A percentile compares a stretch with the other conserved stretches of the same genome.
These are phyloP conservation scores for Neurospora discreta DNA, from an alignment of 495 filamentous ascomycete genomes.

Conservation along the genomic window DNA sequence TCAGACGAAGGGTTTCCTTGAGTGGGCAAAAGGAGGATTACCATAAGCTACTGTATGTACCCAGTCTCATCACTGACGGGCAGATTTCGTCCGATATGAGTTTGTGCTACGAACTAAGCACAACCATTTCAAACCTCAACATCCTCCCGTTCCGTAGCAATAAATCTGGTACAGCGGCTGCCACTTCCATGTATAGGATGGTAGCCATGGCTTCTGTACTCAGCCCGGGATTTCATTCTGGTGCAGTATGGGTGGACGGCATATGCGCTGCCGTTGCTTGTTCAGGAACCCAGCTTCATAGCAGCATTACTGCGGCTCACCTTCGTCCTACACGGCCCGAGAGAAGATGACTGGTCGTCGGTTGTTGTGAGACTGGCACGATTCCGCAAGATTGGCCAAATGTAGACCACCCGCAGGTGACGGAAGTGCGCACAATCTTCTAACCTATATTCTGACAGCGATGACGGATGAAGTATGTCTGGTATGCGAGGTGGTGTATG, in stretches of 20 bases:
- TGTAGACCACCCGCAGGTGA: no score
- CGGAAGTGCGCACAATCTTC: no score
- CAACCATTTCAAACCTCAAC: no score
- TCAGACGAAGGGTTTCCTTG: no score
- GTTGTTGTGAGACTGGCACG: no score
- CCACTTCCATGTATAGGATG: not conserved
- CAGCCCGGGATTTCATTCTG: not conserved
- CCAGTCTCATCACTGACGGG: no score
- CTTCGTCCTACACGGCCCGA: not conserved
- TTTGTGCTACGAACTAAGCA: no score
- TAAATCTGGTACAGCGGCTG: not conserved
- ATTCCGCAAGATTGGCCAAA: no score
- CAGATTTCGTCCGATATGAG: no score
- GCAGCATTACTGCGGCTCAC: not conserved
- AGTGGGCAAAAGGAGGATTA: not conserved
- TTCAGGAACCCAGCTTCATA: not conserved
- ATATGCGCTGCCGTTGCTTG: not conserved
- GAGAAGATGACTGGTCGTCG: not conserved
- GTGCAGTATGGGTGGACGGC: not conserved
- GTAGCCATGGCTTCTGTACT: not conserved
- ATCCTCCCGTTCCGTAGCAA: not conserved
- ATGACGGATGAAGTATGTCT: not conserved
- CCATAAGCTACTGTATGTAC: no score
- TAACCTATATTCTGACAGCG: no score
- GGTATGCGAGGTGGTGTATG: not conserved